Percentiles rank a stretch among this genome's conserved stretches.
Evolutionary conservation across 1,284 basidiomycete genomes (phyloP).

Genomic region (Fomitopsis palustris): DNA sequence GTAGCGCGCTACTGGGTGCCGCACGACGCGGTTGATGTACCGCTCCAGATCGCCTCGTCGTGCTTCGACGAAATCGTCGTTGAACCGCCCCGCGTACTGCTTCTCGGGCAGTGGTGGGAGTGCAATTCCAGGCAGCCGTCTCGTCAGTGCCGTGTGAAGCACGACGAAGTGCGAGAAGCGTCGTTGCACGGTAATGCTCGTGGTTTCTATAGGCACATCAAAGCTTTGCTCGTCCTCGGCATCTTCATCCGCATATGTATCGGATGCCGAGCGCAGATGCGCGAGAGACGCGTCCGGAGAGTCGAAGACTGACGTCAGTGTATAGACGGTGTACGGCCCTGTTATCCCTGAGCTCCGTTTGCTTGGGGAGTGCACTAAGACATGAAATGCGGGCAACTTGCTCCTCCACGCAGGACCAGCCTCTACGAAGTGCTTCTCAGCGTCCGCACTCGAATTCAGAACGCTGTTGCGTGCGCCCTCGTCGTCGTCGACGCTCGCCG

Average conservation of each 20-base stretch:
- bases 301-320: conserved; percentile 71
- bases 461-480: conserved; percentile 20
- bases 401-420: conserved; percentile 71
- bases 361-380: conserved; percentile 77
- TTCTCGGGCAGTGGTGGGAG: conserved; percentile 83
- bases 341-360: conserved; percentile 64
- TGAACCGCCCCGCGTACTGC: conserved; percentile 78
- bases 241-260: conserved; percentile 21
- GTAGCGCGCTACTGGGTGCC: conserved; percentile 78
- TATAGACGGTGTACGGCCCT: conserved; percentile 74
- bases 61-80: conserved; percentile 78
- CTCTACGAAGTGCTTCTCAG: conserved; percentile 71
- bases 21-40: conserved; percentile 66
- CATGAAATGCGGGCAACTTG: conserved; percentile 66
- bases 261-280: conserved; percentile 17
- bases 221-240: conserved; percentile 15
- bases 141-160: conserved; percentile 64
- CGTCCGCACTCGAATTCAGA: conserved; percentile 40
- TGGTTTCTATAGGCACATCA: conserved; percentile 33
- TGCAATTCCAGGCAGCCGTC: conserved; percentile 69
- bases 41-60: conserved; percentile 76
- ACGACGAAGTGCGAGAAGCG: conserved; percentile 84
- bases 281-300: conserved; percentile 17
- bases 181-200: conserved; percentile 68
- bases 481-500: conserved; percentile 28